Percentiles rank a stretch among this genome's conserved stretches.
These are phyloP conservation scores for Emmonsiellopsis sp. DNA, from an alignment of 2,329 filamentous ascomycete genomes.

Conservation along the genomic window DNA sequence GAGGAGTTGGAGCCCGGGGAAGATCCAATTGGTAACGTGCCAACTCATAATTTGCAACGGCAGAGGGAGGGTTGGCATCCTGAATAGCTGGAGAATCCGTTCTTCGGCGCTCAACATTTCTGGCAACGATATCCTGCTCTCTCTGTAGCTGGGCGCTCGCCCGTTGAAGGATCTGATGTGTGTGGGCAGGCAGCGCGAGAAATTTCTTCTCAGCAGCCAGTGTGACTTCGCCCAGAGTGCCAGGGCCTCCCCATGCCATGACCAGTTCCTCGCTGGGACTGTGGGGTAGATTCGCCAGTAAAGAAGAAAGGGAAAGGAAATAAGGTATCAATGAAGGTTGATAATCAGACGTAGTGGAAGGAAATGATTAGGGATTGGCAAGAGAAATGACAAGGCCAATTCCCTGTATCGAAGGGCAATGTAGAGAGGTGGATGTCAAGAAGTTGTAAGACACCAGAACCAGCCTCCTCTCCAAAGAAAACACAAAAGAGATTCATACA, in stretches of 20 bases:
- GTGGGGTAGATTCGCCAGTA: too few species aligned
- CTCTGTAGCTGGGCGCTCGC: constrained; percentile 9
- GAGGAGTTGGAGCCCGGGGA: not conserved
- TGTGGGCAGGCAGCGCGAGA: constrained; percentile 8
- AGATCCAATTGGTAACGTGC: constrained; percentile 9
- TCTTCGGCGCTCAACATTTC: not conserved
- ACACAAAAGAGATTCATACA: too few species aligned
- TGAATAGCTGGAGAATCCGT: not conserved
- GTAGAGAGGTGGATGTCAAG: too few species aligned
- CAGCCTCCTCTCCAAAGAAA: too few species aligned
- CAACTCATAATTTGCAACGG: constrained; percentile 7
- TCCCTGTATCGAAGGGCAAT: too few species aligned
- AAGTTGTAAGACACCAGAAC: too few species aligned
- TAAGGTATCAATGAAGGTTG: too few species aligned
- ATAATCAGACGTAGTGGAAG: too few species aligned
- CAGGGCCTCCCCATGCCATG: constrained; percentile 3
- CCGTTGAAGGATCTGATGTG: constrained; percentile 7
- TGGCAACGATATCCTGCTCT: constrained; percentile 2
- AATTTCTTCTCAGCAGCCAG: constrained; percentile 4
- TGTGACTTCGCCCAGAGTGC: constrained; percentile 6
- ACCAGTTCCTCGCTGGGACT: too few species aligned
- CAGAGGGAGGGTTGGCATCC: not conserved
- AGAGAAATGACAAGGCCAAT: too few species aligned
- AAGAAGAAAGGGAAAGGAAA: too few species aligned
- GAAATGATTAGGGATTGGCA: too few species aligned